A percentile compares a stretch with the other conserved stretches of the same genome.
phyloP scores from a whole-genome alignment of 2,329 filamentous ascomycete species.

The Phoma herbarum region DNA sequence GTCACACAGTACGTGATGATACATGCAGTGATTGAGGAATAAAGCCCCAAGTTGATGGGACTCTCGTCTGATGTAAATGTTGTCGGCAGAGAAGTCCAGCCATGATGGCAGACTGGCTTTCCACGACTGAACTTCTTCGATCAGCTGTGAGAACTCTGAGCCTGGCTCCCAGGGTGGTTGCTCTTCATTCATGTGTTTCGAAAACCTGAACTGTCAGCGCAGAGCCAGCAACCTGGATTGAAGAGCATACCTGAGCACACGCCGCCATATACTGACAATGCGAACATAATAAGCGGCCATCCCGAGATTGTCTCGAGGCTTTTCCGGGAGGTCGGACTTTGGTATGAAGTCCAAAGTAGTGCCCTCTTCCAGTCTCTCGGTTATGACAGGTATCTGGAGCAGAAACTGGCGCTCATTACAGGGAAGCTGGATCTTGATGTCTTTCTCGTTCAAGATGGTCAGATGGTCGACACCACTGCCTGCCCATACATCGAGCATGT shows the following conservation, averaged over 20 bases:
- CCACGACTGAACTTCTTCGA: constrained; percentile 40
- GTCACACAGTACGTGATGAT: constrained; percentile 46
- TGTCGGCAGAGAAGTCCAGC: constrained; percentile 46
- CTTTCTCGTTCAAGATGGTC: constrained; percentile 45
- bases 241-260: constrained; percentile 37
- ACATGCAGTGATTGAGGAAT: constrained; percentile 47
- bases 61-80: constrained; percentile 47
- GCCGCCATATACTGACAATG: constrained; percentile 45
- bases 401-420: constrained; percentile 47
- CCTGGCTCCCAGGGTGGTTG: constrained; percentile 41
- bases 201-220: constrained; percentile 29
- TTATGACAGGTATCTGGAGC: constrained; percentile 43
- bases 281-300: constrained; percentile 46
- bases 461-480: constrained; percentile 47
- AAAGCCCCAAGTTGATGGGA: constrained; percentile 45
- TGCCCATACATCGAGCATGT: constrained; percentile 49
- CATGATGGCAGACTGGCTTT: constrained; percentile 41
- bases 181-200: constrained; percentile 46
- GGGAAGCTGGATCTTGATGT: constrained; percentile 46
- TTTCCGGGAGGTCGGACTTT: constrained; percentile 37
- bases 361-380: constrained; percentile 39
- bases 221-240: neutral
- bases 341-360: constrained; percentile 38
- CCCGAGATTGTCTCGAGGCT: constrained; percentile 42
- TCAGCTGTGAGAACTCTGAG: constrained; percentile 40